These are phyloP conservation scores for Xanthoconium purpureum DNA, from an alignment of 768 basidiomycete genomes.

Conservation along the genomic window DNA sequence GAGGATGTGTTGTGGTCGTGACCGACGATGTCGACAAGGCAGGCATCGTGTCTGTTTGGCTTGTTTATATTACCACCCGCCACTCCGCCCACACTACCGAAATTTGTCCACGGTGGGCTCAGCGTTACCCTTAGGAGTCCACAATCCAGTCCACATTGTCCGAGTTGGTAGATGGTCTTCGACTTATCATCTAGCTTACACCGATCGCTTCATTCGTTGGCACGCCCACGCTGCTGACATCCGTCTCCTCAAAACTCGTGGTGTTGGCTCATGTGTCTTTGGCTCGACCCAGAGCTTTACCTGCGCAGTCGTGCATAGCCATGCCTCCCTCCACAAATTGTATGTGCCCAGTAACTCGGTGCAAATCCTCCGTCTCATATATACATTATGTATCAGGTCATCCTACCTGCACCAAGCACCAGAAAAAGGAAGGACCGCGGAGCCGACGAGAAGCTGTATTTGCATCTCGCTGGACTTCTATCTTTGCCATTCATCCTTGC, in stretches of 20 bases:
- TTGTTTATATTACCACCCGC: slow-evolving; percentile 22
- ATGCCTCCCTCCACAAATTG: background rate
- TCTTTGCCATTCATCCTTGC: background rate
- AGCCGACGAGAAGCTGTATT: background rate
- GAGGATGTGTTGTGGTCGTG: slow-evolving; percentile 17
- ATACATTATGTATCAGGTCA: background rate
- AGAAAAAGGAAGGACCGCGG: background rate
- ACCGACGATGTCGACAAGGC: slow-evolving; percentile 14
- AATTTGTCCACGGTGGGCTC: slow-evolving; percentile 16
- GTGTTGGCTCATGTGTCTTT: background rate
- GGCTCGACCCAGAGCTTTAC: background rate
- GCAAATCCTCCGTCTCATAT: too few relatives aligned
- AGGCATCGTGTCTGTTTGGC: slow-evolving; percentile 20
- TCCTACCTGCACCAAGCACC: background rate
- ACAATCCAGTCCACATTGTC: too few relatives aligned
- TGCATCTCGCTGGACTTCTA: too few relatives aligned
- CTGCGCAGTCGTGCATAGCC: background rate
- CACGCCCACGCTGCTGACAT: too few relatives aligned
- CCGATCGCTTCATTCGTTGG: slow-evolving; percentile 2
- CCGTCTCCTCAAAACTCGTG: background rate
- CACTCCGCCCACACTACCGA: slow-evolving; percentile 10
- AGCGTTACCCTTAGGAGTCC: too few relatives aligned
- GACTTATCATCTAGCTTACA: background rate
- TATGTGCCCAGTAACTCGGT: too few relatives aligned
- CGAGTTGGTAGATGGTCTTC: too few relatives aligned